Conservation (phyloP, 768 basidiomycete species). For the Lentinus brumalis region DNA sequence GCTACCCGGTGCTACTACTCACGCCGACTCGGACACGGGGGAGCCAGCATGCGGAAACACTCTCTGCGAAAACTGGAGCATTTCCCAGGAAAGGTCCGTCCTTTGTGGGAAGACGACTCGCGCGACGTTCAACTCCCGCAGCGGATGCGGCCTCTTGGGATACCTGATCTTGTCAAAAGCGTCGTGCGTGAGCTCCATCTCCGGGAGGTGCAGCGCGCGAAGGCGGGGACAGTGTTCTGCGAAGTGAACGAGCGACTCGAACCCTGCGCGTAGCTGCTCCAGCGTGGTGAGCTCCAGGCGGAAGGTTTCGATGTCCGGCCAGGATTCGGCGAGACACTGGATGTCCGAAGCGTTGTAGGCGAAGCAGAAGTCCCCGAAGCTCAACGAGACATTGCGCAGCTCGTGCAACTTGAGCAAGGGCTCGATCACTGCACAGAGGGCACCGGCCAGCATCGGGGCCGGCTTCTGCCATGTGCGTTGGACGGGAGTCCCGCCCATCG, state of each 20-base stretch:
- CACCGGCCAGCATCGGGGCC: not conserved
- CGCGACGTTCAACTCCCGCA: not conserved
- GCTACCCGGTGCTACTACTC: not conserved
- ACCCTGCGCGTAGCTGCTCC: not conserved
- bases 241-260: not conserved
- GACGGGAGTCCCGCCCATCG: no score
- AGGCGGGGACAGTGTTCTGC: not conserved
- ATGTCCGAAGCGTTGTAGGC: not conserved
- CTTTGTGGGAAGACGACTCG: not conserved
- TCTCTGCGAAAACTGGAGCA: not conserved
- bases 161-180: not conserved
- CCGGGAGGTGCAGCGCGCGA: not conserved
- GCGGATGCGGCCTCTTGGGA: not conserved
- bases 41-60: not conserved
- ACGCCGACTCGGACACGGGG: not conserved
- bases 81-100: not conserved
- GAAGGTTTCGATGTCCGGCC: not conserved
- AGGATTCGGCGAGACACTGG: not conserved
- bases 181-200: not conserved
- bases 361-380: not conserved
- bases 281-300: not conserved
- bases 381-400: not conserved
- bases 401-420: not conserved
- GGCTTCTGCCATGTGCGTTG: not conserved
- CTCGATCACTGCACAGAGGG: not conserved